Percentiles rank a stretch among this genome's conserved stretches.
phyloP scores from a whole-genome alignment of 176 grass and related monocot species.

The Cocos nucifera region DNA sequence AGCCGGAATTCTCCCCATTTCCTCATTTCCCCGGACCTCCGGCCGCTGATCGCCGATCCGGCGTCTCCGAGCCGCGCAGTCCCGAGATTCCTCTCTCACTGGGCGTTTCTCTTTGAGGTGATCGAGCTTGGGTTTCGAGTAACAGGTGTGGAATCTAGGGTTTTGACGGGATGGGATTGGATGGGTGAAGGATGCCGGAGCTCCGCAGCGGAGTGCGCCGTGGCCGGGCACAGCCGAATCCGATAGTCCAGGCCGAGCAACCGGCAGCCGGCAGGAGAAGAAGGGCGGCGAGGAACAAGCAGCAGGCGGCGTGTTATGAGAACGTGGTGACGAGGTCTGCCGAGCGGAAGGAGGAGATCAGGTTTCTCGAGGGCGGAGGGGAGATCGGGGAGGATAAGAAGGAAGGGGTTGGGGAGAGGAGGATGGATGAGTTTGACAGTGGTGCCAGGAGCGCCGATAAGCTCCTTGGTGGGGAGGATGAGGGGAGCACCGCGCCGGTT shows the following conservation, averaged over 20 bases:
- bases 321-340: conserved; percentile 1
- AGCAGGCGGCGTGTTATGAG: too few species aligned
- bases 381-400: background rate
- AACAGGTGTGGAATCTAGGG: too few species aligned
- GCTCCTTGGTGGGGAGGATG: conserved; percentile 38
- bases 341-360: conserved; percentile 16
- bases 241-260: background rate
- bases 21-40: too few species aligned
- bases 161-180: too few species aligned
- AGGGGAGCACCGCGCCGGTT: conserved; percentile 44
- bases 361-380: background rate
- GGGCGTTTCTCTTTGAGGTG: too few species aligned
- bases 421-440: conserved; percentile 66
- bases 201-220: conserved; percentile 5
- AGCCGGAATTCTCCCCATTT: too few species aligned
- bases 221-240: conserved; percentile 5
- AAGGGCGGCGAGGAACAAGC: background rate
- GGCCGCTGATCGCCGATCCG: too few species aligned
- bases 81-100: too few species aligned
- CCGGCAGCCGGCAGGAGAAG: background rate
- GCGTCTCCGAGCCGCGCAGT: too few species aligned
- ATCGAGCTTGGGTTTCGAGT: too few species aligned
- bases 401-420: conserved; percentile 3
- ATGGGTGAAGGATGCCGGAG: conserved; percentile 11
- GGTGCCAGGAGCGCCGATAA: conserved; percentile 44